Conservation (phyloP, 2,329 filamentous ascomycete genomes). For the Hyphodiscus sp. region DNA sequence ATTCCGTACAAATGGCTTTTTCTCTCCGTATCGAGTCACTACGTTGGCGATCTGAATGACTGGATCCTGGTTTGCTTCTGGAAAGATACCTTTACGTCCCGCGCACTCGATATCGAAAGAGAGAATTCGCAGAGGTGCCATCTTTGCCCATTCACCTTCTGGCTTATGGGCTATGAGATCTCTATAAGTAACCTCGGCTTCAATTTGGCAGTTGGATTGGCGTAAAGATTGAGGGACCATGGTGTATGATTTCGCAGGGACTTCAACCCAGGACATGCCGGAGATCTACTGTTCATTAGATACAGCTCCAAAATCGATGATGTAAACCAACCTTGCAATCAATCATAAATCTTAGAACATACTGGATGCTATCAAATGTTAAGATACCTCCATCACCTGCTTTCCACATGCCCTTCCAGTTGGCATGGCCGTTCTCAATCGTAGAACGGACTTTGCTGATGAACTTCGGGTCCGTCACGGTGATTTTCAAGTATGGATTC, state of each 20-base stretch:
- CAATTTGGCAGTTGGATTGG: conserved; percentile 94
- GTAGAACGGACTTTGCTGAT: conserved; percentile 69
- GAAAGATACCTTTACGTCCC: conserved; percentile 94
- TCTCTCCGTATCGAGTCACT: conserved; percentile 89
- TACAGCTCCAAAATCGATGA: not conserved
- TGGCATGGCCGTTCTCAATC: conserved; percentile 70
- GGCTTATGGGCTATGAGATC: conserved; percentile 83
- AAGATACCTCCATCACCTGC: conserved; percentile 63
- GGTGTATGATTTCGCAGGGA: conserved; percentile 65
- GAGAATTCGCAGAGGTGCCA: conserved; percentile 85
- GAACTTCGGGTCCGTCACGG: conserved; percentile 80
- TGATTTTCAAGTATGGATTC: conserved; percentile 89
- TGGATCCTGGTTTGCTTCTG: conserved; percentile 83
- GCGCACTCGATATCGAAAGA: conserved; percentile 99
- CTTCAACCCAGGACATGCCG: conserved; percentile 98
- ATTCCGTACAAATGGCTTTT: conserved; percentile 91
- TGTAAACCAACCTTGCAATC: conserved; percentile 67
- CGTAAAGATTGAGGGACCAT: conserved; percentile 59
- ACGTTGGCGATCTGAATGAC: conserved; percentile 98
- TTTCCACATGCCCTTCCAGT: conserved; percentile 90
- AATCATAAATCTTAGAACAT: conserved; percentile 94
- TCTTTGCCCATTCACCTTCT: conserved; percentile 94
- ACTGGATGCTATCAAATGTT: conserved; percentile 95
- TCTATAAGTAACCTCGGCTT: conserved; percentile 75
- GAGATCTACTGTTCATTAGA: conserved; percentile 50